Conservation (phyloP, 2,329 filamentous ascomycete species). For the Hymenoscyphus linearis region DNA sequence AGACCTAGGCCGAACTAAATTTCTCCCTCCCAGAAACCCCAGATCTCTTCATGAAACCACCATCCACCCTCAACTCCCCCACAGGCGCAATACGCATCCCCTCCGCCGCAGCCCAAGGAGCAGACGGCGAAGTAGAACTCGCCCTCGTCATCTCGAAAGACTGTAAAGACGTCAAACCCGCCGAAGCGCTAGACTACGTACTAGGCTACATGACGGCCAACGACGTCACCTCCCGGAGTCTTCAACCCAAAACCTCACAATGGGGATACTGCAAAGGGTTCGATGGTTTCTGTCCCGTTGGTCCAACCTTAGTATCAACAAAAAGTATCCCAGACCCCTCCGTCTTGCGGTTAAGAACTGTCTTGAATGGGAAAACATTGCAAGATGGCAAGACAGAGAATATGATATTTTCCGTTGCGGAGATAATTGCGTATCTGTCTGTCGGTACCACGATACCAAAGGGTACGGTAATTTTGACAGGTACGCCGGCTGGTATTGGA, state of each 20-base stretch:
- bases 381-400: constrained; percentile 39
- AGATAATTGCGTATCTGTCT: constrained; percentile 41
- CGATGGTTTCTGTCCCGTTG: constrained; percentile 40
- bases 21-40: background rate
- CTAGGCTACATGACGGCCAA: background rate
- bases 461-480: constrained; percentile 47
- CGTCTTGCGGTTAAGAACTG: background rate
- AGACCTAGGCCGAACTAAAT: background rate
- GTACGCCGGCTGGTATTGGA: constrained; percentile 42
- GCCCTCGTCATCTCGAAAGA: background rate
- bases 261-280: constrained; percentile 42
- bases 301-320: constrained; percentile 36
- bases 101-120: background rate
- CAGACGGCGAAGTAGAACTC: background rate
- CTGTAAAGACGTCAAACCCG: constrained; percentile 49
- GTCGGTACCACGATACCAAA: constrained; percentile 43
- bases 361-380: constrained; percentile 20
- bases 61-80: background rate
- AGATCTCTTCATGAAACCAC: background rate
- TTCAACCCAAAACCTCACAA: constrained; percentile 35
- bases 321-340: constrained; percentile 15
- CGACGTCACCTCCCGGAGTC: constrained; percentile 32
- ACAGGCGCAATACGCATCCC: background rate
- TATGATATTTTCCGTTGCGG: constrained; percentile 43
- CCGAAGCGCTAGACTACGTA: constrained; percentile 19